Conservation (phyloP, 495 filamentous ascomycete genomes). For the Trichoderma reesei region DNA sequence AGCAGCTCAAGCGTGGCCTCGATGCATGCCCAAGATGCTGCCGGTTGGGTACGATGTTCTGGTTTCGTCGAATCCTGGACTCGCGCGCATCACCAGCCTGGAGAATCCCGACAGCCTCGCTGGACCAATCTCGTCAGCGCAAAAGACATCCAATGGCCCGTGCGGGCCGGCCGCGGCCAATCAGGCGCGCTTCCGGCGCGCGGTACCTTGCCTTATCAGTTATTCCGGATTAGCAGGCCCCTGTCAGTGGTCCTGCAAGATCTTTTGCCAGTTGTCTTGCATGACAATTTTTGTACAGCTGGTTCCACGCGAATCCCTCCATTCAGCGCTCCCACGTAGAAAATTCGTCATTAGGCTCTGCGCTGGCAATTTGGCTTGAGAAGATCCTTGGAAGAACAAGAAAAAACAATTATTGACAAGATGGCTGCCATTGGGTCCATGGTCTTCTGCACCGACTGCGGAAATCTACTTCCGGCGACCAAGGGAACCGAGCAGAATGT, state of each 20-base stretch:
- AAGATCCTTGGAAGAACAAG: no score
- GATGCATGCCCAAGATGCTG: neutral
- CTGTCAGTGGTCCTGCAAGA: neutral
- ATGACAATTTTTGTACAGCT: conserved; percentile 4
- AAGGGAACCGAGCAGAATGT: conserved; percentile 64
- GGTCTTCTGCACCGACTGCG: conserved; percentile 90
- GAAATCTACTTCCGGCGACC: conserved; percentile 75
- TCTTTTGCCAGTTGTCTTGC: conserved; percentile 9
- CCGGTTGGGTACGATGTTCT: neutral
- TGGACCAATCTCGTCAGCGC: conserved; percentile 3
- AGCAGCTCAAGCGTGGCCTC: neutral
- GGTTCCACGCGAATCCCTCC: conserved; percentile 1
- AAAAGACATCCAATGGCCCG: conserved; percentile 3
- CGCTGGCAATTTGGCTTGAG: neutral
- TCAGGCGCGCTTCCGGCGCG: neutral
- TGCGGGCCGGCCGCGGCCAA: neutral
- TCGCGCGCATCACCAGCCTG: conserved; percentile 4
- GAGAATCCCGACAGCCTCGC: conserved; percentile 3
- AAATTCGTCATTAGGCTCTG: conserved; percentile 4
- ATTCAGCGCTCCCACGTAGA: neutral
- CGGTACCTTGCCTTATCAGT: conserved; percentile 12
- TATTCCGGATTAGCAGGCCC: conserved; percentile 10
- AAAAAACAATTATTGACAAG: conserved; percentile 12
- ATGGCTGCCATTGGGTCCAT: conserved; percentile 88
- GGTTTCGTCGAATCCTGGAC: neutral